A percentile compares a stretch with the other conserved stretches of the same genome.
phyloP scores from a whole-genome alignment of 2,329 filamentous ascomycete genomes.

The Curvularia hawaiiensis region DNA sequence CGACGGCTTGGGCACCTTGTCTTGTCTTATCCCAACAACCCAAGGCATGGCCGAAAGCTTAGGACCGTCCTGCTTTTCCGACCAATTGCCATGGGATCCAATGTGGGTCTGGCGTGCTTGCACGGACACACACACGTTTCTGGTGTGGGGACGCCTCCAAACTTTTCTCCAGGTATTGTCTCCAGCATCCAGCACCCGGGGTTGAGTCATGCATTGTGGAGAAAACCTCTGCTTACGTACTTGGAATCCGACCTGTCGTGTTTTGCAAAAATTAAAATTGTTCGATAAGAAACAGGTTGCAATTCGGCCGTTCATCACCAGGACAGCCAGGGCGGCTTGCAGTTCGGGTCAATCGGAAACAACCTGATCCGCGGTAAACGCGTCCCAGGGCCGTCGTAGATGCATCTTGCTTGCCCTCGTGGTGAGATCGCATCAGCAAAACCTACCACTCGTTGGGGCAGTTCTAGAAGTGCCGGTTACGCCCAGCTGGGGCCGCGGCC shows the following conservation, averaged over 20 bases:
- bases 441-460: neutral
- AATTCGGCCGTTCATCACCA: neutral
- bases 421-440: neutral
- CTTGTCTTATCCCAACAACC: conserved; percentile 15
- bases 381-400: neutral
- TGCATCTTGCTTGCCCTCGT: neutral
- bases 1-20: conserved; percentile 13
- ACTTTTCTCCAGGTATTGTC: conserved; percentile 12
- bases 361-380: neutral
- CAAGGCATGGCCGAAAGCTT: conserved; percentile 11
- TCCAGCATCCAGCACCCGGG: conserved; percentile 1
- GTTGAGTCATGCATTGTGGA: conserved; percentile 1
- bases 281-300: neutral
- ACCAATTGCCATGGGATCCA: conserved; percentile 1
- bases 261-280: neutral
- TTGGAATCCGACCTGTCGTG: neutral
- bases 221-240: conserved; percentile 9
- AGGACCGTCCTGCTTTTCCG: neutral
- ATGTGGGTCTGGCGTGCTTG: conserved; percentile 1
- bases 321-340: neutral
- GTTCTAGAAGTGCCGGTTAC: neutral
- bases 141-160: conserved; percentile 10
- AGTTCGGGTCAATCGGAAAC: neutral
- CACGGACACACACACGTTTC: neutral
- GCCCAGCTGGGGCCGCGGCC: neutral